phyloP scores from a whole-genome alignment of 1,139 yeast genomes.

The Kluyveromyces sp. region DNA sequence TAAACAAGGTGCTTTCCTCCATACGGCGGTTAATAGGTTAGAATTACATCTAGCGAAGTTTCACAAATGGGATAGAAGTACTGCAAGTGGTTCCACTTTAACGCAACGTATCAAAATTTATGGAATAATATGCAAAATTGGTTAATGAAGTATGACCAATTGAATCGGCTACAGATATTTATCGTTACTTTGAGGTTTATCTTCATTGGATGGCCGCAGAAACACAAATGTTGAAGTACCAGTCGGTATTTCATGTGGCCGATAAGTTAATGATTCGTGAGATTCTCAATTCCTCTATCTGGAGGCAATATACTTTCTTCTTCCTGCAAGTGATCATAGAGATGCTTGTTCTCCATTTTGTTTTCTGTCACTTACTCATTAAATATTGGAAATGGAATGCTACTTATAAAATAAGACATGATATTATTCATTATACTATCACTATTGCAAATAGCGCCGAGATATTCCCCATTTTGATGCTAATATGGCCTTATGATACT shows the following conservation, averaged over 20 bases:
- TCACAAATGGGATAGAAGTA: conserved; percentile 9
- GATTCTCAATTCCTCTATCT: conserved; percentile 41
- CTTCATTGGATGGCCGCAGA: conserved; percentile 90
- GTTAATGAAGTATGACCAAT: conserved; percentile 23
- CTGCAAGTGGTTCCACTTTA: neutral
- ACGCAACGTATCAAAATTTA: neutral
- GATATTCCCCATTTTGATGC: conserved; percentile 84
- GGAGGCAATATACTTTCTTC: conserved; percentile 59
- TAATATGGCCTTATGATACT: conserved; percentile 93
- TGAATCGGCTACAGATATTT: conserved; percentile 49
- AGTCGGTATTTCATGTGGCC: neutral
- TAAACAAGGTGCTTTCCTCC: conserved; percentile 87
- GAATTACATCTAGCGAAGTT: conserved; percentile 25
- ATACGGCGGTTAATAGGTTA: conserved; percentile 70
- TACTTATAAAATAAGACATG: conserved; percentile 16
- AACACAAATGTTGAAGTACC: conserved; percentile 32
- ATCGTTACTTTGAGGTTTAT: conserved; percentile 79
- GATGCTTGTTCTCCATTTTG: conserved; percentile 44
- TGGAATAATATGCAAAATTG: conserved; percentile 13
- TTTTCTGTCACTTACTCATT: conserved; percentile 39
- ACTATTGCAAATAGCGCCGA: conserved; percentile 71
- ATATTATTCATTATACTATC: conserved; percentile 52
- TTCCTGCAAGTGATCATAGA: conserved; percentile 55
- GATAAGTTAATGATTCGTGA: conserved; percentile 25
- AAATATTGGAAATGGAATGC: conserved; percentile 38